These are phyloP conservation scores for Xanthoconium purpureum DNA, from an alignment of 768 basidiomycete genomes.

Conservation along the genomic window DNA sequence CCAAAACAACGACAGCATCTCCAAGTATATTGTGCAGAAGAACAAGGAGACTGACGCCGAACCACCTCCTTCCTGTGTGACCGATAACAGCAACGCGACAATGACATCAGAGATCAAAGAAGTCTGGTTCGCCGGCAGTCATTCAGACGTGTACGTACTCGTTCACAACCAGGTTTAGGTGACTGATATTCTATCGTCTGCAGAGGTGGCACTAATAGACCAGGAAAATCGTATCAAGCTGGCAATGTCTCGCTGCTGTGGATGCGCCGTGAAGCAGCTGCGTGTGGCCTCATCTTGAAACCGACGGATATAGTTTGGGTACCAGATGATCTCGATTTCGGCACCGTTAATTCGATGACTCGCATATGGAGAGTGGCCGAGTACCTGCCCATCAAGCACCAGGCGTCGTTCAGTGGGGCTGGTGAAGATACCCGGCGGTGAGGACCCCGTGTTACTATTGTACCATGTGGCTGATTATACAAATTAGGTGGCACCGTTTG, in stretches of 20 bases:
- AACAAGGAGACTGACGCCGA: background rate
- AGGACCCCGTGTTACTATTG: background rate
- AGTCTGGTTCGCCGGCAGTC: conserved; percentile 62
- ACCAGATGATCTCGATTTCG: conserved; percentile 25
- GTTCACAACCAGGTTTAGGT: too few species aligned
- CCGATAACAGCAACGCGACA: background rate
- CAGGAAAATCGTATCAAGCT: conserved; percentile 19
- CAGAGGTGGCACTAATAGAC: conserved; percentile 24
- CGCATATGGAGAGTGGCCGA: conserved; percentile 14
- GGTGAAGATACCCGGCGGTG: conserved; percentile 18
- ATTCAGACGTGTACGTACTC: conserved; percentile 33
- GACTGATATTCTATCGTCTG: background rate
- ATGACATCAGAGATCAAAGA: conserved; percentile 41
- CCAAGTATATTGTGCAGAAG: conserved; percentile 9
- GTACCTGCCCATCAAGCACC: conserved; percentile 23
- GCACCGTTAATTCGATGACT: conserved; percentile 20
- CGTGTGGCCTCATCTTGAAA: conserved; percentile 23
- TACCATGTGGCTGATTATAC: conserved; percentile 11
- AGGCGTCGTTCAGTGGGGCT: conserved; percentile 17
- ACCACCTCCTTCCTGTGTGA: too few species aligned
- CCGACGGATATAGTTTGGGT: conserved; percentile 28
- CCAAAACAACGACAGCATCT: conserved; percentile 11
- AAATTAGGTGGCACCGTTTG: conserved; percentile 13
- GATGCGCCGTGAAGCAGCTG: conserved; percentile 34
- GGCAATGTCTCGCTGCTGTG: conserved; percentile 29